Evolutionary conservation across 2,329 filamentous ascomycete genomes (phyloP), one percentile per base, ranked within the genome.

Genomic region (Cylindrodendrum hubeiense): DNA sequence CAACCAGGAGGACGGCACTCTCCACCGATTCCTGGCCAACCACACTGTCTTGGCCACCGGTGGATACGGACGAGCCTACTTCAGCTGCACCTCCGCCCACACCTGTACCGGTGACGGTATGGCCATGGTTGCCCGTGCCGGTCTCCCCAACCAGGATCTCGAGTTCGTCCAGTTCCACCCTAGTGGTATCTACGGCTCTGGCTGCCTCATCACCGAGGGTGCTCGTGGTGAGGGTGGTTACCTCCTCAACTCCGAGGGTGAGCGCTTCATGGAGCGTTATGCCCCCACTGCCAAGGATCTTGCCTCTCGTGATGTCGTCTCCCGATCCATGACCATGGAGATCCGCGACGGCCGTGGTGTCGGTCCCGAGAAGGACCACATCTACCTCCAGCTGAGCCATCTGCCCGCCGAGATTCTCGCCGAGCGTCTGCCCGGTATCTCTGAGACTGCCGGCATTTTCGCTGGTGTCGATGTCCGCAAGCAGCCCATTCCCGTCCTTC

Each of bases 121-220:
- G 93, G 96, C 96, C 74, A 98, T 99, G 96, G 95, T 98, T 77
- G 93, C 95, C 74, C 94, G 96, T 85, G 96, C 96, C 68, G 96
- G 96, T 81, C 91, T 99, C 43, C 95, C 96, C 76, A 97, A 97
- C 88, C 96, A 99, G 86, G 96, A 99, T 91, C 89, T 98, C 70
- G 96, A 99, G 82, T 99, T 99, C 83, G 96, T 99, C 69, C 95
- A 99, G 85, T 99, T 99, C 90, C 95, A 99, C 83, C 95, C 95
- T 61, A 98, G 95, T 72, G 95, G 95, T 89, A 98, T 99, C 84
- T 99, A 99, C 82, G 96, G 96, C 77, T 96, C 95, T 77, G 95
- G 95, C 72, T 97, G 95, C 84, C 86, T 99, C 87, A 99, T 99
- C 79, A 98, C 96, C 13, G 95, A 99, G 85, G 95, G 95, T 76